A percentile compares a stretch with the other conserved stretches of the same genome.
phyloP scores from a whole-genome alignment of 73 alveolate species.

The Paramecium sexaurelia region DNA sequence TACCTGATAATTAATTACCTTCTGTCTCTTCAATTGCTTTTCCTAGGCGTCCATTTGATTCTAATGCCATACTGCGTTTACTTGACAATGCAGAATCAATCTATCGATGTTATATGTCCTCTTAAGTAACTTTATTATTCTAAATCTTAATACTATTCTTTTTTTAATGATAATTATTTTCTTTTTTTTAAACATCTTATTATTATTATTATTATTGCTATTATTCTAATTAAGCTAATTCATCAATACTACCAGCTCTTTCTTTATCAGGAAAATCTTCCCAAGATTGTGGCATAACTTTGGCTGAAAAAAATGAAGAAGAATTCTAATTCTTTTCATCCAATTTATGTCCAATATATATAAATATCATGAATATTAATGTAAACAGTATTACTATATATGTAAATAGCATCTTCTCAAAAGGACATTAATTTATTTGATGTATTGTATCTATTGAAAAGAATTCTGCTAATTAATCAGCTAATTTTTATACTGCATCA shows the following conservation, averaged over 20 bases:
- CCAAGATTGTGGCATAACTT: not conserved
- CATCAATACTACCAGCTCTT: not conserved
- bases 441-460: not conserved
- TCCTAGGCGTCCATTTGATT: not conserved
- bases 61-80: not conserved
- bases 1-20: not conserved
- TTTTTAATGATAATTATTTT: not conserved
- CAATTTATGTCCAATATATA: not conserved
- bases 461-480: not conserved
- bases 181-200: too few species aligned
- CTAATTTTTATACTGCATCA: not conserved
- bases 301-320: not conserved
- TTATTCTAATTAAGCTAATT: not conserved
- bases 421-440: not conserved
- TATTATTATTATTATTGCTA: not conserved
- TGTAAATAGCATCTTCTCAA: not conserved
- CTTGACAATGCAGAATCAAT: not conserved
- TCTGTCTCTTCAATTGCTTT: not conserved
- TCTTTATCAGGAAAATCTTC: not conserved
- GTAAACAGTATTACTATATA: not conserved
- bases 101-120: not conserved
- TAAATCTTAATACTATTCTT: not conserved
- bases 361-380: not conserved
- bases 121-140: not conserved
- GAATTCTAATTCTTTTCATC: not conserved